Evolutionary conservation across 345 rosid genomes (phyloP).

Genomic region (Odontarrhena argentea): DNA sequence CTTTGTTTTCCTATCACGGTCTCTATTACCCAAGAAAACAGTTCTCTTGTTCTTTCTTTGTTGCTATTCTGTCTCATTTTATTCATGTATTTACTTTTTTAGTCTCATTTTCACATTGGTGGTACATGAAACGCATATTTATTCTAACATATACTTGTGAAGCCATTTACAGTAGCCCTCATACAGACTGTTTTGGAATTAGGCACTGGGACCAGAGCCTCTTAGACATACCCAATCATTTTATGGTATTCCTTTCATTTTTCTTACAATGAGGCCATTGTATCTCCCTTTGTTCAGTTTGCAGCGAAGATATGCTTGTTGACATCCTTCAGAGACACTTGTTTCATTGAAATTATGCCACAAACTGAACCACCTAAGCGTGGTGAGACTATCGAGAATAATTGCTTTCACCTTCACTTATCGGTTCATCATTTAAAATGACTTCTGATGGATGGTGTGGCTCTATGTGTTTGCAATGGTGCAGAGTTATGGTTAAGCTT

Average conservation of each 20-base stretch:
- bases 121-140: conserved; percentile 5
- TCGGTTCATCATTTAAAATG: conserved; percentile 2
- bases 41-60: not conserved
- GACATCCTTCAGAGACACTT: conserved; percentile 93
- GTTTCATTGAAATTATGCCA: conserved; percentile 85
- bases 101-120: conserved; percentile 3
- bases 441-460: conserved; percentile 11
- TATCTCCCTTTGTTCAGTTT: conserved; percentile 58
- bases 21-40: conserved; percentile 4
- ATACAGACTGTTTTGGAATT: not conserved
- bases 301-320: conserved; percentile 91
- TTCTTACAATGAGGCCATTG: conserved; percentile 6
- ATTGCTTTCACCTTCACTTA: conserved; percentile 14
- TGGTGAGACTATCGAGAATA: conserved; percentile 47
- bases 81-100: not conserved
- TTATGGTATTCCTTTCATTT: not conserved
- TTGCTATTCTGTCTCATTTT: not conserved
- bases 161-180: conserved; percentile 16
- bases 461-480: conserved; percentile 27
- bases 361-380: conserved; percentile 64
- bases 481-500: conserved; percentile 98
- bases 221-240: conserved; percentile 13
- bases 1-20: conserved; percentile 25
- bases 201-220: conserved; percentile 2
- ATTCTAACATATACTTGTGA: conserved; percentile 1